Conservation (phyloP, 495 filamentous ascomycete species). For the Talaromyces thailandensis region DNA sequence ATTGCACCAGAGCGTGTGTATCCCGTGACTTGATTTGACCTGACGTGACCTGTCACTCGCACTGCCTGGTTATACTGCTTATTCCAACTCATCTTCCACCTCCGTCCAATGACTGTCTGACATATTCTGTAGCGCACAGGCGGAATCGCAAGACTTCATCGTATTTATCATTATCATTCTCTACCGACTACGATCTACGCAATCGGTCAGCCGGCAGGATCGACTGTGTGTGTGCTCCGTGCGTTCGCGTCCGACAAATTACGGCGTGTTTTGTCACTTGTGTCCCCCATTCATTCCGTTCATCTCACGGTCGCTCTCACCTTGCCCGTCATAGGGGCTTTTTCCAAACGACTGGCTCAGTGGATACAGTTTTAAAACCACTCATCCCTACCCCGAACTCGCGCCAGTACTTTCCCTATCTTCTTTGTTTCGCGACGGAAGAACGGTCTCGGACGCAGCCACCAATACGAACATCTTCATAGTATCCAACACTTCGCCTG, state of each 20-base stretch:
- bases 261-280: not conserved
- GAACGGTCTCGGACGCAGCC: not conserved
- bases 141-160: not conserved
- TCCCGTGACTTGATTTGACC: not conserved
- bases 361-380: not conserved
- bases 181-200: not conserved
- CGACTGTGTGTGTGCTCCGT: constrained; percentile 2
- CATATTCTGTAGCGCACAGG: not conserved
- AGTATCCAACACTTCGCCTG: not conserved
- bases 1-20: not conserved
- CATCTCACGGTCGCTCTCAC: not conserved
- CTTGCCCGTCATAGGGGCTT: not conserved
- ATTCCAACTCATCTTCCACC: not conserved
- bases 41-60: not conserved
- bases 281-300: not conserved
- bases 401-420: not conserved
- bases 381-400: not conserved
- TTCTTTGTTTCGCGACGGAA: not conserved
- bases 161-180: not conserved
- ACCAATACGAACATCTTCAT: not conserved
- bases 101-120: not conserved
- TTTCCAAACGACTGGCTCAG: not conserved
- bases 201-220: not conserved
- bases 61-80: too few relatives aligned
- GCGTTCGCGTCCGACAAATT: not conserved